Evolutionary conservation across 202 grass and related monocot species (phyloP).

Genomic region (Panicum hallii): DNA sequence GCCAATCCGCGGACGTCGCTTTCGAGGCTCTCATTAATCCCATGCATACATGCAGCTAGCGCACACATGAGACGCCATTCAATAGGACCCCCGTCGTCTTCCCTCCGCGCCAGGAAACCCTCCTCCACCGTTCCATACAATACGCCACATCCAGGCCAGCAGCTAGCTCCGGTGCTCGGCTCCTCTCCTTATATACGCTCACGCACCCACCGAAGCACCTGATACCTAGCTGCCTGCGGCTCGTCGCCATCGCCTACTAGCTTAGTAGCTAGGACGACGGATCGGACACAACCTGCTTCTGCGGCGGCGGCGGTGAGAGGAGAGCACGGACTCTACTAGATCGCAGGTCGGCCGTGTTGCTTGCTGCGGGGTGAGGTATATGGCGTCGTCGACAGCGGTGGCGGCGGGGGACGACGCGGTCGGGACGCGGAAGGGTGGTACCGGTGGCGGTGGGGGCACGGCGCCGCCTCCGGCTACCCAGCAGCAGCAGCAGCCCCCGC

Average conservation of each 20-base stretch:
- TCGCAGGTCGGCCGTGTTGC: not conserved
- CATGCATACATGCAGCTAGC: conserved; percentile 65
- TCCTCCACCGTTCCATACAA: conserved; percentile 58
- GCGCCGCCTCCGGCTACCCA: not conserved
- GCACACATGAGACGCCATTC: conserved; percentile 64
- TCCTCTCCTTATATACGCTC: conserved; percentile 45
- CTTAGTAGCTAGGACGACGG: not conserved
- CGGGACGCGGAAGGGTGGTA: conserved; percentile 28
- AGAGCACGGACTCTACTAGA: not conserved
- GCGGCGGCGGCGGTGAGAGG: not conserved
- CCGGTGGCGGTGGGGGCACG: not conserved
- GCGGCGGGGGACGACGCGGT: conserved; percentile 28
- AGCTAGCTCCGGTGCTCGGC: too few species aligned
- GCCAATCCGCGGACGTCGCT: conserved; percentile 70
- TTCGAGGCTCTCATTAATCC: conserved; percentile 79
- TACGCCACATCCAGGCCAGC: not conserved
- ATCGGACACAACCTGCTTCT: not conserved
- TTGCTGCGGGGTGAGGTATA: not conserved
- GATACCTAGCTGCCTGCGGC: not conserved
- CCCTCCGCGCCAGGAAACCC: conserved; percentile 76
- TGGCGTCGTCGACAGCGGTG: conserved; percentile 40
- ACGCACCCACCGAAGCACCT: conserved; percentile 29
- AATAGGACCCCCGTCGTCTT: conserved; percentile 55
- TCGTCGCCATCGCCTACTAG: not conserved
- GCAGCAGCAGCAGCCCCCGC: conserved; percentile 49